Base-by-base conservation (phyloP, 306 rosid genomes). In the Quercus dentata region DNA sequence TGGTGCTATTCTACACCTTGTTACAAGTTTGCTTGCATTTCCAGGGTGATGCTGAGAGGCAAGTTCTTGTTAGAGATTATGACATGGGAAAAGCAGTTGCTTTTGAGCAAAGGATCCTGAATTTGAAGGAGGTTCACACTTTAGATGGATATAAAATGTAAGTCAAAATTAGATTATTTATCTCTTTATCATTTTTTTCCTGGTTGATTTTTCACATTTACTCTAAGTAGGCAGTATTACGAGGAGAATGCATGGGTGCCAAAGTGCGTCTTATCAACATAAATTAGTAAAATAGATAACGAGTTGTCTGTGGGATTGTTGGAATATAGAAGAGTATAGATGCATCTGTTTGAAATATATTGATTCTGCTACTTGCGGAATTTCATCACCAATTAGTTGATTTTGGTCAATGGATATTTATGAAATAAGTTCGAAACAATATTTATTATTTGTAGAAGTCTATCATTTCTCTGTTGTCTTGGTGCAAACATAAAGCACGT, bases 21-120 rank as follows among this genome's bases (percentile, higher is more conserved):
- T 81, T 78, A 67, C 74, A 46, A 72, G 41, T 63, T 73, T 55
- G 33, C 54, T 74, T 84, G 78, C 64, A 27, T 85, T 76, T 75
- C 74, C 84, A 92, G 99, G 99, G 92, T 72, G 73, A 54, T 86
- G 88, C 86, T 78, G 99, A 95, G 87, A 89, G 99, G 78, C 97
- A 85, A 85, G 94, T 95, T 67, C 95, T 95, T 18, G 97, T 95
- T 54, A 31, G 81, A 14, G 89, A 83, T 81, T 95, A 95, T 79
- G 90, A 88, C 4, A 81, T n/a, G 3, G 99, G 99, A 31, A 95
- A 89, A 89, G 85, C 31, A 55, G 92, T 91, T 79, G 95, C 92
- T 49, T 95, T 95, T 83, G 94, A 91, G 52, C 88, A 81, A 38
- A 90, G 90, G 88, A 76, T 90, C 78, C 74, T 74, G 70, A 91